Evolutionary conservation across 768 basidiomycete species (phyloP).

Genomic region (Pseudohyphozyma bogoriensis): DNA sequence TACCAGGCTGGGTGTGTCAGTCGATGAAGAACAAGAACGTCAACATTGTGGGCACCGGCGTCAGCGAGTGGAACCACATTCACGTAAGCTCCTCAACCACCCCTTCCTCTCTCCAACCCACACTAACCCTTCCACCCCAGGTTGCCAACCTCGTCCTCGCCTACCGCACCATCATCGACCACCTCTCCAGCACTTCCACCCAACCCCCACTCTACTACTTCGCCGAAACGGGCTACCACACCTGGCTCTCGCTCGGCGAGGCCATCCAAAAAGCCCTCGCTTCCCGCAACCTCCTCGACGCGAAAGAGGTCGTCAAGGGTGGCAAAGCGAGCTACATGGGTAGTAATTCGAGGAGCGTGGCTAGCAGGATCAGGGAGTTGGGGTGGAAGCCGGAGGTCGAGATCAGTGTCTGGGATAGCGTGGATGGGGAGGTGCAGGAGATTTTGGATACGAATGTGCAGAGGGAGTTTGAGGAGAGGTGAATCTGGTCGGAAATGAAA

Average conservation of each 20-base stretch:
- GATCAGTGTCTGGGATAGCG: background rate
- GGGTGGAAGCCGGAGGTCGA: background rate
- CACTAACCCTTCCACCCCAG: background rate
- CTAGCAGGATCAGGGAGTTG: background rate
- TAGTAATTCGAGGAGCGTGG: background rate
- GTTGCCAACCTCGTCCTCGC: conserved; percentile 1
- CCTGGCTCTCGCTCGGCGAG: background rate
- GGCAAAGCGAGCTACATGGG: background rate
- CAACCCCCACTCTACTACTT: background rate
- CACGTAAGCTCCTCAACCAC: conserved; percentile 3
- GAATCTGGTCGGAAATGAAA: no score
- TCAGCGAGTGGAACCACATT: conserved; percentile 16
- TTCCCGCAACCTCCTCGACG: background rate
- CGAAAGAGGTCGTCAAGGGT: no score
- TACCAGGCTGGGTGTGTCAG: conserved; percentile 7
- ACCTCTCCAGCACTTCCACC: background rate
- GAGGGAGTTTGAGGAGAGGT: no score
- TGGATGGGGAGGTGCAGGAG: background rate
- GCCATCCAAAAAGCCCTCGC: background rate
- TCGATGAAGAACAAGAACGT: conserved; percentile 3
- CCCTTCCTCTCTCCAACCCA: background rate
- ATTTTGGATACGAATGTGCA: background rate
- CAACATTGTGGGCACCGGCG: background rate
- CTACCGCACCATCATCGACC: background rate
- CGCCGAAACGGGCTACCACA: background rate